Evolutionary conservation across 2,329 filamentous ascomycete genomes (phyloP).

Genomic region (Camillea tinctor): DNA sequence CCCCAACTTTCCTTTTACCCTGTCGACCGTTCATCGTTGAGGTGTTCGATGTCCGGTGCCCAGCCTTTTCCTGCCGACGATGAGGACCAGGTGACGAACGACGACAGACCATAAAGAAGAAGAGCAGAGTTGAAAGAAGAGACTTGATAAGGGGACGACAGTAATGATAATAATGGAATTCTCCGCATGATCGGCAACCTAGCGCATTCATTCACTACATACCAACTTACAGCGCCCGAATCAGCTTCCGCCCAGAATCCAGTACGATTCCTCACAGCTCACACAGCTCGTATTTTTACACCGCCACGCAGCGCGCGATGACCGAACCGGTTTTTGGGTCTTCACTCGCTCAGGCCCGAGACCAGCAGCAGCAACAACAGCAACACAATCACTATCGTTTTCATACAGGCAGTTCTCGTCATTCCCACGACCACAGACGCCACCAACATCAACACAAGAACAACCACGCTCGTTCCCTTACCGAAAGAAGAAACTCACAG

Average conservation of each 20-base stretch:
- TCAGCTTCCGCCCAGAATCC: slow-evolving; percentile 16
- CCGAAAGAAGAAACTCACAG: slow-evolving; percentile 13
- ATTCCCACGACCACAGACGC: slow-evolving; percentile 18
- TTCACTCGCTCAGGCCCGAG: slow-evolving; percentile 50
- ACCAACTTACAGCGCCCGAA: slow-evolving; percentile 26
- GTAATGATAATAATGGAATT: slow-evolving; percentile 30
- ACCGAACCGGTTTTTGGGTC: slow-evolving; percentile 44
- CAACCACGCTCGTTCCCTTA: slow-evolving; percentile 32
- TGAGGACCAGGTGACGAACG: slow-evolving; percentile 30
- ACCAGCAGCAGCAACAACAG: slow-evolving; percentile 34
- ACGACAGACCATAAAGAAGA: slow-evolving; percentile 10
- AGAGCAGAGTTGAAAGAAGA: slow-evolving; percentile 2
- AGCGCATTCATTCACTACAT: slow-evolving; percentile 28
- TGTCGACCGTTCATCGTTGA: slow-evolving; percentile 2
- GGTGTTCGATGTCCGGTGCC: slow-evolving; percentile 11
- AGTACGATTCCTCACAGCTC: slow-evolving; percentile 18
- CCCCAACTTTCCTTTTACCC: slow-evolving; percentile 3
- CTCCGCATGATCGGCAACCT: slow-evolving; percentile 31
- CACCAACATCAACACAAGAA: slow-evolving; percentile 28
- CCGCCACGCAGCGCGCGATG: slow-evolving; percentile 43
- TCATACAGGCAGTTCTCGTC: slow-evolving; percentile 30
- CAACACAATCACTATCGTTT: slow-evolving; percentile 35
- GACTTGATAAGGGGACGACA: slow-evolving; percentile 18
- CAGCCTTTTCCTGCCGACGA: slow-evolving; percentile 23
- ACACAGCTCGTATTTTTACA: slow-evolving; percentile 36